These are phyloP conservation scores for Leishmania turanica DNA, from an alignment of 208 protist genomes.

Conservation along the genomic window DNA sequence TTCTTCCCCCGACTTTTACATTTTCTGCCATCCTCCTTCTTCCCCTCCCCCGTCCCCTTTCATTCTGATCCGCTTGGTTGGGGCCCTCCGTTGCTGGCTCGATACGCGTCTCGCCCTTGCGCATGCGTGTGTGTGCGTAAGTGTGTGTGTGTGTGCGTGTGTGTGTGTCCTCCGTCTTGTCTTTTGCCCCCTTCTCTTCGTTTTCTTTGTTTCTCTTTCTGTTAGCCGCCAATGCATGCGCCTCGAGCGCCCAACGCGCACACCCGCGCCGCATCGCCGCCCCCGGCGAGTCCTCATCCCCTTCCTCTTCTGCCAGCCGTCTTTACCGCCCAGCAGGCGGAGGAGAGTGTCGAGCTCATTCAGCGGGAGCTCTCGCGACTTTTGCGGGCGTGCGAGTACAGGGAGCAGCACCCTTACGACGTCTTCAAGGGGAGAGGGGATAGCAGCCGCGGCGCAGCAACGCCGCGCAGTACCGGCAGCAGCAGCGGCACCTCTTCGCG, in stretches of 20 bases:
- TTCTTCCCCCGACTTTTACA: background rate
- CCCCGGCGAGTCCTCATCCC: background rate
- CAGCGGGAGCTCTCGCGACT: constrained; percentile 40
- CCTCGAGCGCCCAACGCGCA: background rate
- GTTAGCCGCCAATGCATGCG: background rate
- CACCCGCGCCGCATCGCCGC: background rate
- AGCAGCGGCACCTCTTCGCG: background rate
- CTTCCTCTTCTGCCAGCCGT: background rate
- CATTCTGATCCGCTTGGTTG: background rate
- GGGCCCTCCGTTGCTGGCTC: background rate
- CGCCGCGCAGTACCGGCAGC: background rate
- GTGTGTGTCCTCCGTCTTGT: constrained; percentile 21
- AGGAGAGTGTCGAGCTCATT: constrained; percentile 37
- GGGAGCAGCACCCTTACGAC: constrained; percentile 37
- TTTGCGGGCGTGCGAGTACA: constrained; percentile 45
- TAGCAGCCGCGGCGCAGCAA: background rate
- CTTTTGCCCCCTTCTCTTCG: background rate
- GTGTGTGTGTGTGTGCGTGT: background rate
- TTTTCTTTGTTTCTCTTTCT: background rate
- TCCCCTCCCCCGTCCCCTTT: background rate
- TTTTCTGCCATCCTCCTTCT: background rate
- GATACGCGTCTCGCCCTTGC: background rate
- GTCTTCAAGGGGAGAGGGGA: background rate
- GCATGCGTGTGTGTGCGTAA: background rate
- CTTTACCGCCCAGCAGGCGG: constrained; percentile 19